A percentile compares a stretch with the other conserved stretches of the same genome.
Evolutionary conservation across 495 filamentous ascomycete genomes (phyloP).

Genomic region (Podospora fimiseda): DNA sequence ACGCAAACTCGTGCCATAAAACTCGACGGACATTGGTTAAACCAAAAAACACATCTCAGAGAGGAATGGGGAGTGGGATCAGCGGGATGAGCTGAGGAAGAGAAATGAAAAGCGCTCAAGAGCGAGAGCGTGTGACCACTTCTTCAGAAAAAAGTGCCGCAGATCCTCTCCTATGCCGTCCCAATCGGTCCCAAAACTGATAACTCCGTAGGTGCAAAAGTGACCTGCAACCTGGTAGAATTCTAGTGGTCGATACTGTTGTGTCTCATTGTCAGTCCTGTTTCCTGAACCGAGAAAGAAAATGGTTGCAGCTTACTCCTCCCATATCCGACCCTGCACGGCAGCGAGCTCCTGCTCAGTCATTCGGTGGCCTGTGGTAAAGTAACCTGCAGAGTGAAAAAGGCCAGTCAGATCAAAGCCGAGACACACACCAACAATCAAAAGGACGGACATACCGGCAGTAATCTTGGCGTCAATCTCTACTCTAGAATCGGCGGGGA

Average conservation of each 20-base stretch:
- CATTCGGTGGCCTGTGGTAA: constrained; percentile 88
- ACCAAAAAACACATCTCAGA: neutral
- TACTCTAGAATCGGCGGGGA: constrained; percentile 89
- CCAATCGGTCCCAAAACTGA: neutral
- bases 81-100: too few relatives aligned
- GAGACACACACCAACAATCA: constrained; percentile 1
- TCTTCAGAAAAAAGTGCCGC: too few relatives aligned
- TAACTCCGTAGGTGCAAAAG: neutral
- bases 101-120: too few relatives aligned
- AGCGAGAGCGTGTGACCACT: too few relatives aligned
- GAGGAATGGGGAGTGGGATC: too few relatives aligned
- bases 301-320: constrained; percentile 62
- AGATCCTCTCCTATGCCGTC: too few relatives aligned
- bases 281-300: neutral
- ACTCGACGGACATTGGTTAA: constrained; percentile 12
- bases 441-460: constrained; percentile 57
- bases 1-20: constrained; percentile 13
- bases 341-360: constrained; percentile 77
- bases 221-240: neutral
- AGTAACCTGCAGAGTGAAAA: constrained; percentile 44
- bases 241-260: constrained; percentile 25
- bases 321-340: constrained; percentile 89
- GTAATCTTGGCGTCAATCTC: constrained; percentile 99
- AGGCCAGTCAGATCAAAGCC: constrained; percentile 8
- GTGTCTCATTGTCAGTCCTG: constrained; percentile 18